Base-by-base conservation (phyloP, 306 rosid species). In the Lagenaria siceraria region DNA sequence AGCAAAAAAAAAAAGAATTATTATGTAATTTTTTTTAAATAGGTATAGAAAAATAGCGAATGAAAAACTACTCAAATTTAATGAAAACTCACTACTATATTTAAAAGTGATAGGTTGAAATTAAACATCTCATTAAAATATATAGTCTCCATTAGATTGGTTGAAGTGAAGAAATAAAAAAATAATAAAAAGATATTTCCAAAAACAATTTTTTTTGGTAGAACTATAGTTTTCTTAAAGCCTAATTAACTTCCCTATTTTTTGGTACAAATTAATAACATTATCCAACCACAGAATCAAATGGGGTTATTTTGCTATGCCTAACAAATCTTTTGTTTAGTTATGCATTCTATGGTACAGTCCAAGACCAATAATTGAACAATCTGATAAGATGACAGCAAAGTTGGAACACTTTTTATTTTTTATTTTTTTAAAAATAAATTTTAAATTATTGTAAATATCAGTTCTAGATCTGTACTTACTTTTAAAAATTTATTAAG, bases 261-360 rank as follows among this genome's bases (percentile, higher is more conserved):
- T 3, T 33, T 63, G 24, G 48, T 63, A 65, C 27, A 65, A n/a
- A n/a, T n/a, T n/a, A 35, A 36, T 65, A 36, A 65, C 51, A 38
- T 21, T 19, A 66, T 66, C 31, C 74, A 66, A 40, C 52, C 74
- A 66, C 53, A 5, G 74, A 66, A 40, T 43, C 74, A 66, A 40
- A 66, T 64, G 74, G 52, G 7, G 35, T 68, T 21, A 42, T 68
- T 68, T 29, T 40, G n/a, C 54, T 12, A 42, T 22, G 75, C 54
- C 74, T 74, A 54, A 70, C 58, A 55, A 46, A 53, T 77, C 55
- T 43, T 48, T 36, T 46, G 48, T 64, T 62, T 21, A 72, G 76
- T 46, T 35, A 31, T 83, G 79, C 49, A 68, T 36, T 70, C 19
- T 24, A 22, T 6, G 35, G 78, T 22, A 40, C 53, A 68, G 1